Percentiles rank a stretch among this genome's conserved stretches.
These are phyloP conservation scores for Fraxinus floribunda DNA, from an alignment of 305 asterid species.

Conservation along the genomic window DNA sequence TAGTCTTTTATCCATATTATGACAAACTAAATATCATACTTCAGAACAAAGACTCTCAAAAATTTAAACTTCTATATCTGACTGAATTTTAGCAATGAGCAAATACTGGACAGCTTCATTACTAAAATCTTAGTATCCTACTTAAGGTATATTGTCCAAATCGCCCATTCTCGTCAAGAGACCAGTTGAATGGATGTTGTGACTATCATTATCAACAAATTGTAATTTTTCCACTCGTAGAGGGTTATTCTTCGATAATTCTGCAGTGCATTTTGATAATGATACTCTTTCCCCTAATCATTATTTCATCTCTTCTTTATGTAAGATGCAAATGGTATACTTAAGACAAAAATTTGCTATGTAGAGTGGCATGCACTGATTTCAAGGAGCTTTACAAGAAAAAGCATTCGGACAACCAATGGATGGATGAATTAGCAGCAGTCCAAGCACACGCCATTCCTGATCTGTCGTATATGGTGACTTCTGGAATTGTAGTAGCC, in stretches of 20 bases:
- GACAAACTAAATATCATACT: neutral
- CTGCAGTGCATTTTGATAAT: neutral
- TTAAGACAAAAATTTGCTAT: neutral
- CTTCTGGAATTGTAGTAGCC: slow-evolving; percentile 60
- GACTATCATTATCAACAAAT: neutral
- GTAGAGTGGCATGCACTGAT: slow-evolving; percentile 69
- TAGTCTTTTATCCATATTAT: neutral
- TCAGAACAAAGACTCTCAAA: neutral
- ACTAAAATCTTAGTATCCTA: neutral
- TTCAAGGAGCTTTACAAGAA: slow-evolving; percentile 77
- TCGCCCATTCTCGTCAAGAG: neutral
- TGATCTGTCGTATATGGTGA: slow-evolving; percentile 51
- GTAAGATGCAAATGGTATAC: neutral
- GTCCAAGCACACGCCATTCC: slow-evolving; percentile 58
- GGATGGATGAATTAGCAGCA: slow-evolving; percentile 89
- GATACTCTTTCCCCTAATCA: neutral
- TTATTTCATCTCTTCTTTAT: neutral
- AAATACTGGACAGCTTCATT: neutral
- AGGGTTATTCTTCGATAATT: neutral
- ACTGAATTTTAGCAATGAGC: neutral
- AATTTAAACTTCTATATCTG: neutral
- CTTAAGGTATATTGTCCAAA: neutral
- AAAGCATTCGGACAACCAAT: slow-evolving; percentile 71
- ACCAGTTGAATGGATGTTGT: neutral
- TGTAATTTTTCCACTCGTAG: neutral